Evolutionary conservation across 2,329 filamentous ascomycete genomes (phyloP), one percentile per base, ranked within the genome.

Genomic region (Clonostachys rhizophaga): DNA sequence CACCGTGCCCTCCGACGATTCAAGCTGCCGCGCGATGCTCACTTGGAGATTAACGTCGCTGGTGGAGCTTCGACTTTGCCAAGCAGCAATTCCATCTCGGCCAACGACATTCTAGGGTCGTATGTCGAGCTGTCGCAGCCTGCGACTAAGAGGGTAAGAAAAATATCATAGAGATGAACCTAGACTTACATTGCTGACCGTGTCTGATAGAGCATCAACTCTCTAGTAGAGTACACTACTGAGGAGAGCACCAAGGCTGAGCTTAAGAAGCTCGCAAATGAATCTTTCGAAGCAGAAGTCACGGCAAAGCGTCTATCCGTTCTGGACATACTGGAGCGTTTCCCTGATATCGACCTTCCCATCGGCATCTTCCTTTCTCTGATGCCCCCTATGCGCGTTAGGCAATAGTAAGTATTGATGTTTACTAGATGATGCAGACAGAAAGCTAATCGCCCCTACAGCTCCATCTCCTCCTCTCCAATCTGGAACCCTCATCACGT

Each of bases 101-200:
- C 80, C 0, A 69, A 70, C 13, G 79, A 82, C 45, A 65, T 89
- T 1, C 71, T 89, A 11, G 75, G 77, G 2, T 79, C 79, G 2
- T 88, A 87, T 50, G 78, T 89, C 11, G 86, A 90, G 62, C 71
- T 90, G 2, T 75, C 75, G 5, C 83, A 85, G 53, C 83, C 83
- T 0, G 84, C 83, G 2, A 87, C 82, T 13, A 84, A 80, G 59
- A 76, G 81, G 43, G 76, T 71, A 65, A 35, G 65, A 76, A 1
- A 61, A 11, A 17, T 13, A 3, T 43, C 36, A 7, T 40, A n/a
- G 17, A 24, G 43, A n/a, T 20, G 12, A 16, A 16, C 16, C 11
- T n/a, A 24, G 37, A 39, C 18, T 76, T 74, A 45, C 68, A 77
- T 67, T 18, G 24, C 12, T 10, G 16, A 34, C 51, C 53, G 20